phyloP scores from a whole-genome alignment of 2,329 filamentous ascomycete genomes.

The Harringtonia aguacate region DNA sequence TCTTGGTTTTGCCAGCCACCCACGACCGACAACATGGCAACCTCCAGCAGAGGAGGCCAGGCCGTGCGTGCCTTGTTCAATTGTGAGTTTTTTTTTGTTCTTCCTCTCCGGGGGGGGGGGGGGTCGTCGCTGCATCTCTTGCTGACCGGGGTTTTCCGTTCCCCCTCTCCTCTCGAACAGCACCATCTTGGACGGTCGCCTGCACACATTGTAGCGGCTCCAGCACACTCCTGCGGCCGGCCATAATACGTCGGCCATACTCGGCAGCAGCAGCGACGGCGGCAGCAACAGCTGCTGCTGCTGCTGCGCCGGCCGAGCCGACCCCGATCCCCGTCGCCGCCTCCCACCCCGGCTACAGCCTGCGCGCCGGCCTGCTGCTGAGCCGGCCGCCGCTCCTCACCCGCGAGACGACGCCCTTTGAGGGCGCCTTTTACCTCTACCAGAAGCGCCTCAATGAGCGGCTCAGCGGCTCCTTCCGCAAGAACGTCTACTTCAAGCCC shows the following conservation, averaged over 20 bases:
- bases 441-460: constrained; percentile 95
- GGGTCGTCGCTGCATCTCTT: too few species aligned
- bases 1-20: not conserved
- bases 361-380: constrained; percentile 64
- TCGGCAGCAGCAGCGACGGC: constrained; percentile 20
- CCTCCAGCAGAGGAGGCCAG: constrained; percentile 45
- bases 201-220: constrained; percentile 22
- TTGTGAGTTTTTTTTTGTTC: constrained; percentile 23
- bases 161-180: not conserved
- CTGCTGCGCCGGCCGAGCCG: too few species aligned
- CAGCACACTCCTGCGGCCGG: not conserved
- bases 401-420: constrained; percentile 72
- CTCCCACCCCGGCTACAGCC: constrained; percentile 27
- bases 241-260: constrained; percentile 18
- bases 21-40: constrained; percentile 30
- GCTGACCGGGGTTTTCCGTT: too few species aligned
- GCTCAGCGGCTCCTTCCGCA: constrained; percentile 73
- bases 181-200: constrained; percentile 8
- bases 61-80: constrained; percentile 37
- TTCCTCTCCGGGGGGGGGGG: not conserved
- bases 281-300: constrained; percentile 16
- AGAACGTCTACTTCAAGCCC: constrained; percentile 90
- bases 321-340: not conserved
- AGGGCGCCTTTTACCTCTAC: constrained; percentile 91
- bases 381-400: constrained; percentile 84